Percentiles rank a stretch among this genome's conserved stretches.
Conservation (phyloP, 139 green algal genomes). For the Micromonas pusilla region DNA sequence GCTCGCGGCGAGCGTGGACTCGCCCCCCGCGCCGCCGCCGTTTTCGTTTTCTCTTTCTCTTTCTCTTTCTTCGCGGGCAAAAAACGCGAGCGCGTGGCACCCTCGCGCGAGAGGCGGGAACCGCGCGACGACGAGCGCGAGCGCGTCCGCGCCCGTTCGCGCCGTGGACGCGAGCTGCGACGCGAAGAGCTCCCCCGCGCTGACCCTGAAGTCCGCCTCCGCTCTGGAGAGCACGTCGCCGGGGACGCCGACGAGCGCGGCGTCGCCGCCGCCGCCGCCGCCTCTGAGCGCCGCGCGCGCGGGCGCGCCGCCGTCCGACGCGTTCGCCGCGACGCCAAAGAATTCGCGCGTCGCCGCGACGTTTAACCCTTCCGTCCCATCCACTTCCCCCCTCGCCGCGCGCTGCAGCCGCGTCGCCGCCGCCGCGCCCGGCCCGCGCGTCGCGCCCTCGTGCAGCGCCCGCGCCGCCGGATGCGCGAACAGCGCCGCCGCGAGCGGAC, state of each 20-base stretch:
- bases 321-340: background rate
- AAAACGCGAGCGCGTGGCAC: no score
- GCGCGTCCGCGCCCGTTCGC: no score
- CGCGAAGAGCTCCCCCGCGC: background rate
- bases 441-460: background rate
- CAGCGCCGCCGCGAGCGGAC: background rate
- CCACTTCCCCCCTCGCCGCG: background rate
- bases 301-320: background rate
- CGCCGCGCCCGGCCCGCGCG: no score
- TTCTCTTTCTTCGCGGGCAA: no score
- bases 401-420: background rate
- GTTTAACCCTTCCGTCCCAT: background rate
- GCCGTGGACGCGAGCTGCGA: background rate
- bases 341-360: background rate
- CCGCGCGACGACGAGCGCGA: no score
- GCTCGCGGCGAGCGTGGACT: no score
- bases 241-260: background rate
- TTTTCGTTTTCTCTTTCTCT: no score
- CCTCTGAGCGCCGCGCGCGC: background rate
- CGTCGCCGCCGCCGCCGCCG: background rate
- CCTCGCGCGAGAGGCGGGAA: no score
- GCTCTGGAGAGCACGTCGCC: background rate
- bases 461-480: background rate
- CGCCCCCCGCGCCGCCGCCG: no score
- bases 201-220: conserved; percentile 1